These are phyloP conservation scores for Zasmidium cellare DNA, from an alignment of 2,329 filamentous ascomycete species.

Conservation along the genomic window DNA sequence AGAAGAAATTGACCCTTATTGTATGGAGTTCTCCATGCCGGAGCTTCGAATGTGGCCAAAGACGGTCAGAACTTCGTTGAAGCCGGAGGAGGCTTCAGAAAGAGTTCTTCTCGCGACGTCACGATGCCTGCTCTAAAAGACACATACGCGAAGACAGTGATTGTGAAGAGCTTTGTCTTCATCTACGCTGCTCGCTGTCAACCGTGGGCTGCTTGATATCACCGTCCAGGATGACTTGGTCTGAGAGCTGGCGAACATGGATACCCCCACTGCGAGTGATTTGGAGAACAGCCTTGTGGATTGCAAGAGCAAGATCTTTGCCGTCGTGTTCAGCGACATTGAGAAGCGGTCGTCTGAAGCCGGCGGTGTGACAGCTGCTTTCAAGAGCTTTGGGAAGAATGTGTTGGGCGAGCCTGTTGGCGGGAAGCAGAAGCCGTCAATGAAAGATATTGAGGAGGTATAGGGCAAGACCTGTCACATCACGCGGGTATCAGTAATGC, in stretches of 20 bases:
- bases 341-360: background rate
- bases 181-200: constrained; percentile 10
- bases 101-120: constrained; percentile 9
- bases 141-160: constrained; percentile 4
- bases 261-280: constrained; percentile 1
- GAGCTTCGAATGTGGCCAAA: constrained; percentile 5
- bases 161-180: constrained; percentile 9
- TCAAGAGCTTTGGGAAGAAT: background rate
- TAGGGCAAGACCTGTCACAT: no score
- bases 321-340: background rate
- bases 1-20: background rate
- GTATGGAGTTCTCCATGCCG: background rate
- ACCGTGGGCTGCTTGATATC: constrained; percentile 8
- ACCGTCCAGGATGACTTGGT: constrained; percentile 5
- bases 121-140: constrained; percentile 10
- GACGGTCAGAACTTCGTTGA: constrained; percentile 5
- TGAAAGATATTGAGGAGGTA: background rate
- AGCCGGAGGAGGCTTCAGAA: constrained; percentile 12
- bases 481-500: no score
- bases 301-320: background rate
- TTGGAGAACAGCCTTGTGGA: background rate
- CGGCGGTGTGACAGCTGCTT: background rate
- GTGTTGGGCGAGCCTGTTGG: background rate
- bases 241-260: background rate
- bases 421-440: background rate